Conservation (phyloP, 192 early-diverging fungal genomes). For the Linnemannia zychae region DNA sequence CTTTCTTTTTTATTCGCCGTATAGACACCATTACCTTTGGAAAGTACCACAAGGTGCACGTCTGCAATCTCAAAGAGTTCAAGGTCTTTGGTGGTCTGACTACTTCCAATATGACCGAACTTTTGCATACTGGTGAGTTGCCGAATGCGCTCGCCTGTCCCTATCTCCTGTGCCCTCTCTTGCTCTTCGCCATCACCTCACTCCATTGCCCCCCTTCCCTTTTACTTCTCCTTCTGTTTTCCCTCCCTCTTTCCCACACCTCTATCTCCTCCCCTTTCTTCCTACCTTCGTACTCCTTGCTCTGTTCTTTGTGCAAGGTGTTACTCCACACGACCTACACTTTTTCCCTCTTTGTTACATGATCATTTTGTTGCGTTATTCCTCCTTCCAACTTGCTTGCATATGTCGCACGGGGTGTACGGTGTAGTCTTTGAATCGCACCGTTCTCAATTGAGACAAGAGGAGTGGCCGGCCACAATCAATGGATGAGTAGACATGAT, state of each 20-base stretch:
- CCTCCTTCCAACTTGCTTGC: not conserved
- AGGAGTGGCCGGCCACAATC: not conserved
- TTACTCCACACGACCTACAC: not conserved
- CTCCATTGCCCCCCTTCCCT: not conserved
- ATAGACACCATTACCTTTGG: constrained; percentile 93
- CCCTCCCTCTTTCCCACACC: not conserved
- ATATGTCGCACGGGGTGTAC: not conserved
- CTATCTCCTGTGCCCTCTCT: constrained; percentile 8
- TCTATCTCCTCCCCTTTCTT: not conserved
- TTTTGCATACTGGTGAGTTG: constrained; percentile 78
- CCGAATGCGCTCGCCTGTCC: not conserved
- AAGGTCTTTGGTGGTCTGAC: constrained; percentile 92
- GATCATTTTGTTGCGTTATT: not conserved
- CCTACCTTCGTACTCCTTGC: not conserved
- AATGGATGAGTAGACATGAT: not conserved
- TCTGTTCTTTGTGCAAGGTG: not conserved
- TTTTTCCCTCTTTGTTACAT: not conserved
- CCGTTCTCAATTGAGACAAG: not conserved
- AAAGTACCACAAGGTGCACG: constrained; percentile 92
- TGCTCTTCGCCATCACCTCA: not conserved
- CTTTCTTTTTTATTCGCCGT: not conserved
- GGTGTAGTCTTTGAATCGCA: not conserved
- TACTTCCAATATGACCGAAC: constrained; percentile 88
- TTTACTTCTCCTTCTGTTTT: not conserved
- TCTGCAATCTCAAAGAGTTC: constrained; percentile 98